phyloP scores from a whole-genome alignment of 192 early-diverging fungal species.

The Gigaspora rosea region DNA sequence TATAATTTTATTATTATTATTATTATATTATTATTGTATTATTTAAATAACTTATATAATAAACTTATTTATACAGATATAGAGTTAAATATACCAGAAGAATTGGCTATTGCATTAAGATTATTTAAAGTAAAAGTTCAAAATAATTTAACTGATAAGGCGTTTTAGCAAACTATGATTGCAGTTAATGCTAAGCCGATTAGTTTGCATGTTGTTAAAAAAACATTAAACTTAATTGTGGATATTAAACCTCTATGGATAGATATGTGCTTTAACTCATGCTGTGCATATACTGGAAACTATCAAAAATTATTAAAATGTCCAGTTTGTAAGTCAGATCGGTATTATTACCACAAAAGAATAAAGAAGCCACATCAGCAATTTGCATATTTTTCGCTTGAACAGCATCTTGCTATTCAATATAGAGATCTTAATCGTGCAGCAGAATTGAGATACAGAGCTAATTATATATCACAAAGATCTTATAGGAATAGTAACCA shows the following conservation, averaged over 20 bases:
- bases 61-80: no score
- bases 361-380: neutral
- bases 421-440: neutral
- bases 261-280: neutral
- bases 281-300: neutral
- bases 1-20: no score
- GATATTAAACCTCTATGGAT: neutral
- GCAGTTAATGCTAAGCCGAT: neutral
- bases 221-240: neutral
- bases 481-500: neutral
- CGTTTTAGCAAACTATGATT: neutral
- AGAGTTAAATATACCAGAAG: neutral
- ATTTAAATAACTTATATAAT: no score
- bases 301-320: neutral
- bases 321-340: neutral
- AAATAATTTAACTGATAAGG: conserved; percentile 6
- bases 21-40: no score
- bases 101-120: neutral
- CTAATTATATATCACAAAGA: neutral
- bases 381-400: conserved; percentile 1
- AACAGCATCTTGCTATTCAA: neutral
- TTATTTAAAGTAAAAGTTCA: neutral
- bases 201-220: neutral
- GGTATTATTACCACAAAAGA: neutral
- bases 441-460: neutral